Conservation (phyloP, 768 basidiomycete genomes). For the Sarcodon aspratus region DNA sequence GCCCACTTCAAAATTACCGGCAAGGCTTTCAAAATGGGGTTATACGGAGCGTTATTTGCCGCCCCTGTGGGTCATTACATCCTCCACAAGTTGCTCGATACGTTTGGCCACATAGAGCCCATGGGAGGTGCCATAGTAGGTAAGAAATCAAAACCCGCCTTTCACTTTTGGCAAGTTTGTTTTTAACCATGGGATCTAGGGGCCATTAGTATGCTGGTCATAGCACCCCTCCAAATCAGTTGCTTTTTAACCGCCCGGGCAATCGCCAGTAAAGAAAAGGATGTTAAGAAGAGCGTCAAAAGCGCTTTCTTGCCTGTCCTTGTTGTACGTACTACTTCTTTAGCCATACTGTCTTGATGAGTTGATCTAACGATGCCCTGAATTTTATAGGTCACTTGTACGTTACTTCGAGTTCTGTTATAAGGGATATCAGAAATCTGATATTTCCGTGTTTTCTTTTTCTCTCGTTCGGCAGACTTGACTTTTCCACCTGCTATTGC, state of each 20-base stretch:
- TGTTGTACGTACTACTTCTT: too few relatives aligned
- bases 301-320: slow-evolving; percentile 67
- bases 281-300: slow-evolving; percentile 56
- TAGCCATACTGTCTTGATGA: slow-evolving; percentile 14
- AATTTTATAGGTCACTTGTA: slow-evolving; percentile 38
- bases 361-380: background rate
- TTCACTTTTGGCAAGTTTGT: slow-evolving; percentile 57
- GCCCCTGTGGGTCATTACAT: slow-evolving; percentile 69
- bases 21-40: slow-evolving; percentile 74
- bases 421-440: too few relatives aligned
- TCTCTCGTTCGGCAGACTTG: background rate
- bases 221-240: slow-evolving; percentile 69
- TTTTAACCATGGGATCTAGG: too few relatives aligned
- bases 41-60: slow-evolving; percentile 76
- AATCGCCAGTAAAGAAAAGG: slow-evolving; percentile 52
- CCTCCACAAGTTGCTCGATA: slow-evolving; percentile 63
- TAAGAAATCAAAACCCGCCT: slow-evolving; percentile 26
- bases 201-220: slow-evolving; percentile 61
- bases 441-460: too few relatives aligned
- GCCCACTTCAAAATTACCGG: slow-evolving; percentile 47
- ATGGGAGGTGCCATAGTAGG: too few relatives aligned
- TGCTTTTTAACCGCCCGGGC: slow-evolving; percentile 76
- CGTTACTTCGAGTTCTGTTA: too few relatives aligned
- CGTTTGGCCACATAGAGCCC: too few relatives aligned
- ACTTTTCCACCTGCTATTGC: slow-evolving; percentile 1